Conservation (phyloP, 257 asterid species). For the Solanum rostratum region DNA sequence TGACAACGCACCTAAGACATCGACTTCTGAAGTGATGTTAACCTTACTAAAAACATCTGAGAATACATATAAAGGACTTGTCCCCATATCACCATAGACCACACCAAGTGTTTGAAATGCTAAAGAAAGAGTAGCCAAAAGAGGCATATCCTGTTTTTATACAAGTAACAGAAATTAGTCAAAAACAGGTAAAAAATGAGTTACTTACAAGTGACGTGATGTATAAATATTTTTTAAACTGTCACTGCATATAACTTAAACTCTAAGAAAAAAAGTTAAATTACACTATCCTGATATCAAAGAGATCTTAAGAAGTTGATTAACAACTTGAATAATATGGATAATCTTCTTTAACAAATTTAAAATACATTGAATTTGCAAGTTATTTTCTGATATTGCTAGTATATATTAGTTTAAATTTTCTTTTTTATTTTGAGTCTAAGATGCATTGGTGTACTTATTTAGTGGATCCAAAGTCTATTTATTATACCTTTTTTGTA, state of each 20-base stretch:
- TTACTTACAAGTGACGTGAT: neutral
- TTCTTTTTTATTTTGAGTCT: neutral
- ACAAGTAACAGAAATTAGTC: neutral
- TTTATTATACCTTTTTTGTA: neutral
- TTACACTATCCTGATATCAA: neutral
- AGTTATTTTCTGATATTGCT: neutral
- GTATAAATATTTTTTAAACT: neutral
- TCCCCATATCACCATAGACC: constrained; percentile 96
- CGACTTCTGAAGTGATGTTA: constrained; percentile 70
- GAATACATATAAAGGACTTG: constrained; percentile 87
- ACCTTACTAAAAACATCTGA: constrained; percentile 84
- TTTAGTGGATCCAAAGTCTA: neutral
- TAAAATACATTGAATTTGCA: neutral
- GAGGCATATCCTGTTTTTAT: constrained; percentile 47
- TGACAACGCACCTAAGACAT: constrained; percentile 81
- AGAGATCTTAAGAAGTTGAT: neutral
- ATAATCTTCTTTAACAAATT: neutral
- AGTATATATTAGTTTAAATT: neutral
- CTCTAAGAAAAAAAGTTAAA: neutral
- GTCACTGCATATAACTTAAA: neutral
- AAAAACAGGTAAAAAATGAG: neutral
- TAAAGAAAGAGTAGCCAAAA: constrained; percentile 55
- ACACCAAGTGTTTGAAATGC: constrained; percentile 98
- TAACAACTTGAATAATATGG: neutral
- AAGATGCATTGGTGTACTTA: neutral